A percentile compares a stretch with the other conserved stretches of the same genome.
Conservation (phyloP, 2,329 filamentous ascomycete species). For the Ophiostoma novo-ulmi region DNA sequence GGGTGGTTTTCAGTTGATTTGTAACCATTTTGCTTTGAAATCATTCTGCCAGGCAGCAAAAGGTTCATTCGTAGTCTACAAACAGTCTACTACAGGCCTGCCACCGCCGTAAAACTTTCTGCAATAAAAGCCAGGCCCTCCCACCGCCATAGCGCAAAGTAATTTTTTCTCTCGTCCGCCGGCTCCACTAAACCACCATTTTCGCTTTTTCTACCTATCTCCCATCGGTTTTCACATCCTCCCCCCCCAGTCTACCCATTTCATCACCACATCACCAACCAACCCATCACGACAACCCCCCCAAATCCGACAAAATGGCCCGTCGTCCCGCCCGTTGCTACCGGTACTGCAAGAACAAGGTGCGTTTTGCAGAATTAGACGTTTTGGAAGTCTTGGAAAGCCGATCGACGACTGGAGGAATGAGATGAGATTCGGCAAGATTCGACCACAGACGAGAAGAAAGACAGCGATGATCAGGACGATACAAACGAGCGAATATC, state of each 20-base stretch:
- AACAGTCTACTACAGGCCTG: not conserved
- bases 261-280: slow-evolving; percentile 20
- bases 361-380: slow-evolving; percentile 44
- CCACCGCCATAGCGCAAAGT: not conserved
- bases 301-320: slow-evolving; percentile 82
- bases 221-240: slow-evolving; percentile 7
- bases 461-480: slow-evolving; percentile 1
- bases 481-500: not conserved
- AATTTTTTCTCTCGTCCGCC: slow-evolving; percentile 15
- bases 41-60: slow-evolving; percentile 6
- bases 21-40: slow-evolving; percentile 11
- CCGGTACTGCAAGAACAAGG: slow-evolving; percentile 99
- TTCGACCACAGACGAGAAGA: not conserved
- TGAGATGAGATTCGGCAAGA: slow-evolving; percentile 6
- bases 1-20: slow-evolving; percentile 12
- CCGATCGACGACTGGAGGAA: slow-evolving; percentile 17
- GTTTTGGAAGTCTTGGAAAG: not conserved
- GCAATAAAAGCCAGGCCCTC: not conserved
- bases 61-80: not conserved
- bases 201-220: slow-evolving; percentile 28
- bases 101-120: not conserved
- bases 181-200: slow-evolving; percentile 19
- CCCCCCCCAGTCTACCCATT: slow-evolving; percentile 13
- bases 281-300: slow-evolving; percentile 31
- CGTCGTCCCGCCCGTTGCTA: slow-evolving; percentile 99